Evolutionary conservation across 495 filamentous ascomycete genomes (phyloP).

Genomic region (Podospora anserina): DNA sequence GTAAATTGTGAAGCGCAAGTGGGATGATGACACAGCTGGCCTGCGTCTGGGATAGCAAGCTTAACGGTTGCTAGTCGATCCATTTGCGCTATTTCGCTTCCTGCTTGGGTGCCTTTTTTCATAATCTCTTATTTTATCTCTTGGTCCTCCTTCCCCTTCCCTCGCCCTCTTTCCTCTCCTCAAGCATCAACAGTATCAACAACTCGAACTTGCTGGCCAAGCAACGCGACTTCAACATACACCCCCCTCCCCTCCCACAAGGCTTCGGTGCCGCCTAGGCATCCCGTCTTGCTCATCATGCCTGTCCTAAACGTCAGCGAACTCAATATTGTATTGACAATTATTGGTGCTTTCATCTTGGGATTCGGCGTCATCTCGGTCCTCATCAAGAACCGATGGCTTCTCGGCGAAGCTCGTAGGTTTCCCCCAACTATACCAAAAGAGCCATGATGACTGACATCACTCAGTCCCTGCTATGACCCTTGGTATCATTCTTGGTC

Average conservation of each 20-base stretch:
- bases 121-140: neutral
- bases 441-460: too few relatives aligned
- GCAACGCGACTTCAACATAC: too few relatives aligned
- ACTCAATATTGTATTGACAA: slow-evolving; percentile 49
- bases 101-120: too few relatives aligned
- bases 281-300: slow-evolving; percentile 25
- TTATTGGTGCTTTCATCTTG: slow-evolving; percentile 41
- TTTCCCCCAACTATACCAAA: too few relatives aligned
- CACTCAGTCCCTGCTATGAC: slow-evolving; percentile 44
- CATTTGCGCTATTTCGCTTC: too few relatives aligned
- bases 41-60: too few relatives aligned
- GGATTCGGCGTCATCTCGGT: slow-evolving; percentile 51
- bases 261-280: too few relatives aligned
- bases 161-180: neutral
- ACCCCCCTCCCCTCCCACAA: too few relatives aligned
- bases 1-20: too few relatives aligned
- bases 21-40: too few relatives aligned
- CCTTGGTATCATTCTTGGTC: slow-evolving; percentile 48
- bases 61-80: too few relatives aligned
- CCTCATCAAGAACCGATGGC: slow-evolving; percentile 53
- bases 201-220: too few relatives aligned
- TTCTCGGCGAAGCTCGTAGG: slow-evolving; percentile 51
- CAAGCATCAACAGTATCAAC: neutral
- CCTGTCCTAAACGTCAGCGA: slow-evolving; percentile 53
- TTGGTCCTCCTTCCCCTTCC: neutral